A percentile compares a stretch with the other conserved stretches of the same genome.
These are phyloP conservation scores for Xylaria sp. DNA, from an alignment of 2,329 filamentous ascomycete species.

Conservation along the genomic window DNA sequence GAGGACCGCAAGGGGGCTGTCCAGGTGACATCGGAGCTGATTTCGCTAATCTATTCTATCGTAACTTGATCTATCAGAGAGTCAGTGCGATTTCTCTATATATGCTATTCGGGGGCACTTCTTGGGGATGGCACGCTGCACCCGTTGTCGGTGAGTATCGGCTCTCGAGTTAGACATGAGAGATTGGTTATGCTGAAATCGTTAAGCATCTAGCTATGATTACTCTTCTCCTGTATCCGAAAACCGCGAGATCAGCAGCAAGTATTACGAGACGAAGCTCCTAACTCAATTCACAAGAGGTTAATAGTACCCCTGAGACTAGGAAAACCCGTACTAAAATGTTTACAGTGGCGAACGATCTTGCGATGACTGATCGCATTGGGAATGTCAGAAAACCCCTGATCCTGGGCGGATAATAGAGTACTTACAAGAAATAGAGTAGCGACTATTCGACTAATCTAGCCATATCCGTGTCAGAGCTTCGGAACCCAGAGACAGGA, in stretches of 20 bases:
- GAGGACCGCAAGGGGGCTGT: constrained; percentile 67
- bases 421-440: constrained; percentile 51
- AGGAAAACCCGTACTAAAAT: neutral
- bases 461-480: constrained; percentile 64
- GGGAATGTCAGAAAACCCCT: constrained; percentile 46
- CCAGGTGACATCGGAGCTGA: constrained; percentile 65
- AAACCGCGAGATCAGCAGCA: constrained; percentile 66
- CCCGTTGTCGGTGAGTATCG: constrained; percentile 58
- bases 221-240: constrained; percentile 72
- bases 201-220: constrained; percentile 67
- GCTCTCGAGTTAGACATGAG: neutral
- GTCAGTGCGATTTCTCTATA: constrained; percentile 71
- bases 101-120: constrained; percentile 74
- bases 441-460: constrained; percentile 63
- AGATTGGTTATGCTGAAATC: neutral
- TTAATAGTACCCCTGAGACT: neutral
- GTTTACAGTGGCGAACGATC: constrained; percentile 60
- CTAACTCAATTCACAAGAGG: constrained; percentile 67
- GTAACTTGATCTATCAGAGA: constrained; percentile 69
- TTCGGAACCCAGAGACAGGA: constrained; percentile 68
- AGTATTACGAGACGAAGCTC: constrained; percentile 73
- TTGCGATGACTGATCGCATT: constrained; percentile 65
- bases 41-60: constrained; percentile 73
- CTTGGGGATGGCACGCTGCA: constrained; percentile 69
- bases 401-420: too few species aligned